Base-by-base conservation (phyloP, 2,329 filamentous ascomycete species). In the Lasiodiplodia gonubiensis region DNA sequence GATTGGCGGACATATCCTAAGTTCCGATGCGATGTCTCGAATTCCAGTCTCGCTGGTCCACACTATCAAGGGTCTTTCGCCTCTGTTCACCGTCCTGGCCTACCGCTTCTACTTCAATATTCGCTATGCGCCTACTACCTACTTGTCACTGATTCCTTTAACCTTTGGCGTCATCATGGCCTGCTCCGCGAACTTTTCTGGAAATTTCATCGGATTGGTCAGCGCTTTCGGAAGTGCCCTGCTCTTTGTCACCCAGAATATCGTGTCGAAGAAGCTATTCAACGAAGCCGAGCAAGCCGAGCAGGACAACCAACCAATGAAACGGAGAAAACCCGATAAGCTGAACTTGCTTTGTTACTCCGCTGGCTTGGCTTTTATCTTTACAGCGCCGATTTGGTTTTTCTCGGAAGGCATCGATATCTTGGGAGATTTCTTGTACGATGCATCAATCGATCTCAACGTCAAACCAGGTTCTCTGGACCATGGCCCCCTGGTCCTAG, bases 11-110 rank as follows among this genome's bases (percentile, higher is more conserved):
- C 95, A 99, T 79, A 91, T 99, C 49, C 84, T 98, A 53, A 97
- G 92, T 78, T 97, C 94, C 6, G 95, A 93, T 71, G 94, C 95
- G 33, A 99, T 94, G 37, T 91, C 93, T 61, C 92, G 93, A 77
- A 98, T 99, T 66, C 94, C 95, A 0, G 95, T 99, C 1, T 98
- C 95, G 7, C 86, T 99, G 42, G 95, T 99, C 3, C 95, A 99
- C 80, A 99, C 95, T 0, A 98, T 99, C 81, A 99, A 99, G 82
- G 95, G 95, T 8, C 88, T 99, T 30, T 98, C 94, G 2, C 95
- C 95, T 4, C 84, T 99, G 8, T 96, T 99, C 78, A 99, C 95
- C 0, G 95, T 99, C 51, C 80, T 97, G 66, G 95, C 95, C 64
- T 99, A 99, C 77, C 90, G 95, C 65, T 80, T 97, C 71, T 85